Conservation (phyloP, 768 basidiomycete genomes). For the Chalciporus chontae region DNA sequence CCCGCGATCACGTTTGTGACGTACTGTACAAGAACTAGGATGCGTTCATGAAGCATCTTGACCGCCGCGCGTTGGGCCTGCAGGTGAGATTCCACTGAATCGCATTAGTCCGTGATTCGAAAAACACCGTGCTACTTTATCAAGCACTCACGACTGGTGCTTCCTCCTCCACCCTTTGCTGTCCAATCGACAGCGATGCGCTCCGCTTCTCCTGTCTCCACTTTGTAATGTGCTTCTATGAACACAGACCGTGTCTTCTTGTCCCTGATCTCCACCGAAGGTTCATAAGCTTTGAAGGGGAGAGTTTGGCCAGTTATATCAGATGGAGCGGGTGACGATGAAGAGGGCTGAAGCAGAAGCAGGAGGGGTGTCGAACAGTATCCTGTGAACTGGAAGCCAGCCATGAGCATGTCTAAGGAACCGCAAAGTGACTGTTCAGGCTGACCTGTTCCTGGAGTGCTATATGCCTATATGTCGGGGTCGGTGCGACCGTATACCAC, state of each 20-base stretch:
- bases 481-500: constrained; percentile 90
- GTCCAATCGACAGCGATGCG: constrained; percentile 98
- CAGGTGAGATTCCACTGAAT: constrained; percentile 82
- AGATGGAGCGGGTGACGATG: constrained; percentile 40
- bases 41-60: constrained; percentile 93
- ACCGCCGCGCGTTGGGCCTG: constrained; percentile 92
- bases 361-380: constrained; percentile 90
- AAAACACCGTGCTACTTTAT: background rate
- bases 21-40: constrained; percentile 83
- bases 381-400: constrained; percentile 60
- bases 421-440: background rate
- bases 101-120: constrained; percentile 2
- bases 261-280: constrained; percentile 81
- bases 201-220: constrained; percentile 98
- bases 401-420: background rate
- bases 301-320: constrained; percentile 68
- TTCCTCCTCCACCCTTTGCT: constrained; percentile 78
- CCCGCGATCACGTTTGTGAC: constrained; percentile 74
- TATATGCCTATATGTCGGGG: constrained; percentile 72
- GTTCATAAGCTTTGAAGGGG: constrained; percentile 92
- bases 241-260: constrained; percentile 74
- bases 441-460: constrained; percentile 81
- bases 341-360: constrained; percentile 64
- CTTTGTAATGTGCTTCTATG: constrained; percentile 79
- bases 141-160: constrained; percentile 64